Evolutionary conservation across 1,284 basidiomycete genomes (phyloP).

Genomic region (Tranzscheliella williamsii): DNA sequence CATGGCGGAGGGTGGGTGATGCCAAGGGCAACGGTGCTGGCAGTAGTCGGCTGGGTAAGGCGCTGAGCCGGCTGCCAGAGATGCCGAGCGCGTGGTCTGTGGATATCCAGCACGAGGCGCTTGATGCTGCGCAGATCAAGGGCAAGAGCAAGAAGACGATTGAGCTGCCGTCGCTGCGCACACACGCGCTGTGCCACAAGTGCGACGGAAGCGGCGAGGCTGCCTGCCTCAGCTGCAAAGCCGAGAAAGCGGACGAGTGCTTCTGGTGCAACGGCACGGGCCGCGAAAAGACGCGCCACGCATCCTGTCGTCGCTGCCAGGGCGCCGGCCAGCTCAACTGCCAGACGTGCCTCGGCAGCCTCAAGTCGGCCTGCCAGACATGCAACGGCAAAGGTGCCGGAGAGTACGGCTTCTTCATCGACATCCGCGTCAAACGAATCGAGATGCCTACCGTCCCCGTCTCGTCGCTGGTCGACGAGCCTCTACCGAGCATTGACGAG

Average conservation of each 20-base stretch:
- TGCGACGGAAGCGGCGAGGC: constrained; percentile 26
- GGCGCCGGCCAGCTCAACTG: constrained; percentile 44
- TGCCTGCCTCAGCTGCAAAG: constrained; percentile 36
- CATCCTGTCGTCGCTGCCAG: constrained; percentile 37
- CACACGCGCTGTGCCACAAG: constrained; percentile 29
- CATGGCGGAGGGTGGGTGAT: constrained; percentile 31
- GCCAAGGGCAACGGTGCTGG: constrained; percentile 2
- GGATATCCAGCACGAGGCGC: constrained; percentile 38
- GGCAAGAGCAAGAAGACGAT: constrained; percentile 41
- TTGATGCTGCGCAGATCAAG: constrained; percentile 35
- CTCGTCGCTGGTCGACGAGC: constrained; percentile 20
- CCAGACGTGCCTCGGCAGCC: constrained; percentile 36
- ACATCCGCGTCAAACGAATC: constrained; percentile 41
- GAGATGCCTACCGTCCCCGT: constrained; percentile 43
- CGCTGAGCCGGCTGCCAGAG: constrained; percentile 12
- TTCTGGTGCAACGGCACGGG: constrained; percentile 52
- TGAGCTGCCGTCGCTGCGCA: constrained; percentile 38
- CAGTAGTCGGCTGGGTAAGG: background rate
- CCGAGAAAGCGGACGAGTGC: constrained; percentile 44
- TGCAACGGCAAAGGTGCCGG: constrained; percentile 41
- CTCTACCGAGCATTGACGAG: constrained; percentile 12
- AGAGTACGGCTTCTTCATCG: constrained; percentile 43
- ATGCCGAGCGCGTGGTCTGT: constrained; percentile 47
- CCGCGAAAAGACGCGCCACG: constrained; percentile 35
- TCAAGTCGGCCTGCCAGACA: constrained; percentile 25